Evolutionary conservation across 768 basidiomycete species (phyloP).

Genomic region (Lactarius indigo): DNA sequence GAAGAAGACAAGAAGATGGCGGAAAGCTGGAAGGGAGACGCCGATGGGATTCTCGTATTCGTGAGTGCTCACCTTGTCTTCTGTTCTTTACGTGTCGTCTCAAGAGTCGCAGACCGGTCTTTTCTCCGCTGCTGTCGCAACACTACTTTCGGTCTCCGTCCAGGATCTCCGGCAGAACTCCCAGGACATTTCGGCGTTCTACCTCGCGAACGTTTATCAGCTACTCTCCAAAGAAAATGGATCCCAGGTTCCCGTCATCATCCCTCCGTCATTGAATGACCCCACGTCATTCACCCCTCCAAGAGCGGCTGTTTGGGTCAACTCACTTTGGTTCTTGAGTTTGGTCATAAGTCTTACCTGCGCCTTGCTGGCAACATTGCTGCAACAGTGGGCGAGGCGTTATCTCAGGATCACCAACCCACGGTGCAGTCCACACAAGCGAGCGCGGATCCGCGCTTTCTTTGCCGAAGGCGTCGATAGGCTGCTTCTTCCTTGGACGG

Average conservation of each 20-base stretch:
- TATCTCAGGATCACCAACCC: conserved; percentile 1
- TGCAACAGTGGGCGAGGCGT: conserved; percentile 15
- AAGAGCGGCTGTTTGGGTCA: conserved; percentile 7
- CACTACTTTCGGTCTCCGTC: neutral
- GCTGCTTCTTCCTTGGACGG: neutral
- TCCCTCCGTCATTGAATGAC: neutral
- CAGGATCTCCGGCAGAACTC: neutral
- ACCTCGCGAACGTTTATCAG: neutral
- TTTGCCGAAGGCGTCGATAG: conserved; percentile 6
- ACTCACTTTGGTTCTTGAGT: conserved; percentile 17
- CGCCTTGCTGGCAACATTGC: conserved; percentile 10
- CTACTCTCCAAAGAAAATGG: neutral
- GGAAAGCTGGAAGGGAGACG: conserved; percentile 9
- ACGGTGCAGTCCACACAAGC: conserved; percentile 6
- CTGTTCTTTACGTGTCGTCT: neutral
- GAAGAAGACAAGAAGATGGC: conserved; percentile 2
- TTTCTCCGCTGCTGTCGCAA: conserved; percentile 11
- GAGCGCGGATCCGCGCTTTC: conserved; percentile 3
- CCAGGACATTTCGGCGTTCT: conserved; percentile 3
- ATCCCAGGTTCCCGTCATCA: neutral
- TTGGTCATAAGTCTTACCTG: conserved; percentile 13
- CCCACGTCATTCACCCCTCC: neutral
- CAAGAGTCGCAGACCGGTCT: conserved; percentile 2
- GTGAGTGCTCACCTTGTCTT: neutral
- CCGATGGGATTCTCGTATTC: conserved; percentile 9